phyloP scores from a whole-genome alignment of 2,329 filamentous ascomycete species.

The Endoconidiophora polonica region DNA sequence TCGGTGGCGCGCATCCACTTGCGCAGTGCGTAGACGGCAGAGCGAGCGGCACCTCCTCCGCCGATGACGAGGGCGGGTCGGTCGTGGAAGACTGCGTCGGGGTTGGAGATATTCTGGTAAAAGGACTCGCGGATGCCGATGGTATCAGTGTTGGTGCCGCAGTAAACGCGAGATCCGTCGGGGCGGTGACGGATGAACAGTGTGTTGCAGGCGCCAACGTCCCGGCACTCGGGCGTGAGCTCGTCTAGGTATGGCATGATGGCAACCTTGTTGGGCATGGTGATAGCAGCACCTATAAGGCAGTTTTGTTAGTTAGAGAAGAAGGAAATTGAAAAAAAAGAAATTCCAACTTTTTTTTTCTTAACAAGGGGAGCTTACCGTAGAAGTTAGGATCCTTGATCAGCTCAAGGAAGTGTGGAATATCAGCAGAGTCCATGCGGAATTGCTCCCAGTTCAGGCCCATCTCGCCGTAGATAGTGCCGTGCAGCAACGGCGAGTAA shows the following conservation, averaged over 20 bases:
- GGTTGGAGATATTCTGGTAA: conserved; percentile 32
- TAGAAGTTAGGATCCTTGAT: conserved; percentile 43
- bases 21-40: conserved; percentile 58
- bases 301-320: background rate
- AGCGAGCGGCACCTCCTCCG: conserved; percentile 62
- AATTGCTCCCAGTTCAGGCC: conserved; percentile 34
- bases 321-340: background rate
- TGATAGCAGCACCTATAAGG: conserved; percentile 47
- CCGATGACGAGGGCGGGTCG: conserved; percentile 58
- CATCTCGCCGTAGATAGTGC: conserved; percentile 34
- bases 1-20: conserved; percentile 49
- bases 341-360: background rate
- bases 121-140: conserved; percentile 63
- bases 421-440: conserved; percentile 35
- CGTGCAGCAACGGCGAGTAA: conserved; percentile 37
- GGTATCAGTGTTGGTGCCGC: conserved; percentile 70
- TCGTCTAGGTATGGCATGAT: conserved; percentile 60
- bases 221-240: conserved; percentile 53
- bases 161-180: conserved; percentile 34
- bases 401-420: conserved; percentile 32
- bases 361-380: conserved; percentile 24
- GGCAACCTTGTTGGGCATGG: conserved; percentile 70
- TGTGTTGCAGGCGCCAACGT: conserved; percentile 67
- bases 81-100: conserved; percentile 32
- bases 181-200: conserved; percentile 43